Conservation (phyloP, 352 stramenopile genomes). For the Phytophthora boehmeriae region DNA sequence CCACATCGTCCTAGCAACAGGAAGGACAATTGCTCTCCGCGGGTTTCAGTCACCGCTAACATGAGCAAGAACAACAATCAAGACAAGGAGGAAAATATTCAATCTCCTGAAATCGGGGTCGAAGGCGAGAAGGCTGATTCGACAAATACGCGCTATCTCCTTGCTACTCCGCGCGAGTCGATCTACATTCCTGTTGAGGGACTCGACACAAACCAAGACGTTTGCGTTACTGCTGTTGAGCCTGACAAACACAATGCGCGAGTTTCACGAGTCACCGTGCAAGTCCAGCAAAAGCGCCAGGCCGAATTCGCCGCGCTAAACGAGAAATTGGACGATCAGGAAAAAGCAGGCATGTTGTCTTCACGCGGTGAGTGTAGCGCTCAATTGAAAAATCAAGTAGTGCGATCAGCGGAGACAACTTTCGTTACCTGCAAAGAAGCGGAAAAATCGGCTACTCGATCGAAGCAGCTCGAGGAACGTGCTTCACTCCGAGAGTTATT, state of each 20-base stretch:
- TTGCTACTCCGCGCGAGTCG: slow-evolving; percentile 54
- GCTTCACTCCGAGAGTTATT: slow-evolving; percentile 29
- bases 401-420: slow-evolving; percentile 24
- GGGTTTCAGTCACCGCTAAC: not conserved
- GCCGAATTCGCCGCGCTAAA: slow-evolving; percentile 41
- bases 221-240: not conserved
- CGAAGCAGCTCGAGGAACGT: slow-evolving; percentile 23
- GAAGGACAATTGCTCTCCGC: slow-evolving; percentile 11
- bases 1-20: slow-evolving; percentile 14
- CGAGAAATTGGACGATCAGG: slow-evolving; percentile 20
- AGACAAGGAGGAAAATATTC: slow-evolving; percentile 5
- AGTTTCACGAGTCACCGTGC: slow-evolving; percentile 31
- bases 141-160: slow-evolving; percentile 21
- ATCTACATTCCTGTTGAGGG: slow-evolving; percentile 46
- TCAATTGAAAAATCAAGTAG: not conserved
- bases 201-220: slow-evolving; percentile 6
- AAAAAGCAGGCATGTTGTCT: slow-evolving; percentile 5
- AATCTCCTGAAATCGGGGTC: slow-evolving; percentile 5
- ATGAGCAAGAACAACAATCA: slow-evolving; percentile 17
- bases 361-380: not conserved
- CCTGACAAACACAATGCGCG: slow-evolving; percentile 10
- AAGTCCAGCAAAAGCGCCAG: slow-evolving; percentile 52
- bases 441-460: slow-evolving; percentile 13
- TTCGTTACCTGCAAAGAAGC: slow-evolving; percentile 11
- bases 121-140: slow-evolving; percentile 15